phyloP scores from a whole-genome alignment of 805 yeast species.

The Monosporozyma servazzii region DNA sequence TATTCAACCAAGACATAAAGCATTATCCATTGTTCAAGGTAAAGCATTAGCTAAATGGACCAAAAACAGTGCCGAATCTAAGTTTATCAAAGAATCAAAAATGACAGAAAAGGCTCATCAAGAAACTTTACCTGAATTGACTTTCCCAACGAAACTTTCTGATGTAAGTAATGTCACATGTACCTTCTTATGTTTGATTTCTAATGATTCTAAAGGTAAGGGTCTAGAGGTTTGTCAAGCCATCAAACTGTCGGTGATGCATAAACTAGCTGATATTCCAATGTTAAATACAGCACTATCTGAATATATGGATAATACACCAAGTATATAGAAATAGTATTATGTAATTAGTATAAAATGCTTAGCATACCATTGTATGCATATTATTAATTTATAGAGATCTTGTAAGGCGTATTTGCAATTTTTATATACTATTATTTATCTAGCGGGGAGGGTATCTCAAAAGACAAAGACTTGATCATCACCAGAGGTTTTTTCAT shows the following conservation, averaged over 20 bases:
- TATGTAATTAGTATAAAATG: background rate
- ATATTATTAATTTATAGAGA: background rate
- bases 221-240: conserved; percentile 23
- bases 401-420: background rate
- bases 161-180: conserved; percentile 28
- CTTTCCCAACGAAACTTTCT: conserved; percentile 23
- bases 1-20: conserved; percentile 69
- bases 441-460: background rate
- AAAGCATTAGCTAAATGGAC: conserved; percentile 32
- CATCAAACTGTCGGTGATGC: conserved; percentile 24
- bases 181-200: conserved; percentile 26
- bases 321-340: conserved; percentile 8
- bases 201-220: conserved; percentile 24
- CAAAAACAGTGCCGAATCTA: conserved; percentile 12
- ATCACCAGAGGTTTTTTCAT: conserved; percentile 19
- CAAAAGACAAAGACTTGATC: conserved; percentile 53
- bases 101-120: conserved; percentile 19
- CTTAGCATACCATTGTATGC: background rate
- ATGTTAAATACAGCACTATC: conserved; percentile 24
- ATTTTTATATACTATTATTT: background rate
- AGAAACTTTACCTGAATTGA: conserved; percentile 18
- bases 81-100: conserved; percentile 14
- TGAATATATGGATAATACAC: conserved; percentile 28
- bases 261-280: conserved; percentile 27
- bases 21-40: conserved; percentile 42